These are phyloP conservation scores for Pseudoperonospora humuli DNA, from an alignment of 352 stramenopile genomes.

Conservation along the genomic window DNA sequence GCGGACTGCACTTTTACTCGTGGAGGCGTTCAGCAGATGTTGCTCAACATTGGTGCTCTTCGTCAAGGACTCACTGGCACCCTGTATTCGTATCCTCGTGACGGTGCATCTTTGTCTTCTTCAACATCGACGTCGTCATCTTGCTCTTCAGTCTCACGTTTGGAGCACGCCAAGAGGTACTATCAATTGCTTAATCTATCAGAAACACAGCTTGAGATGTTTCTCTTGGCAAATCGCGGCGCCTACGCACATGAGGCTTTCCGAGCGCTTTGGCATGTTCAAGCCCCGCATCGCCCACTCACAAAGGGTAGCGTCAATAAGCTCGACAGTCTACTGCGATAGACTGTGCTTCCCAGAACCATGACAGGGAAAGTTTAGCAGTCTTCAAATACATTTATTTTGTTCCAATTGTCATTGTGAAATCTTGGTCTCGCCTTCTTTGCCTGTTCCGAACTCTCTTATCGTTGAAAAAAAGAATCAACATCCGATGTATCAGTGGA, in stretches of 20 bases:
- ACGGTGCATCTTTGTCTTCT: conserved; percentile 19
- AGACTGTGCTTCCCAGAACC: conserved; percentile 2
- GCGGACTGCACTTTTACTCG: conserved; percentile 49
- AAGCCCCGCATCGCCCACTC: conserved; percentile 65
- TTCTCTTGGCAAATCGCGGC: conserved; percentile 64
- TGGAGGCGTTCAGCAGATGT: conserved; percentile 71
- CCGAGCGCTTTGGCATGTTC: conserved; percentile 65
- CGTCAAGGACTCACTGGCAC: conserved; percentile 68
- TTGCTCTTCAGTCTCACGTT: conserved; percentile 34
- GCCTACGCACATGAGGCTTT: conserved; percentile 53
- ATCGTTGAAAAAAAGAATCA: conserved; percentile 41
- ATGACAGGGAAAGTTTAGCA: neutral
- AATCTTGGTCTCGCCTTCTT: neutral
- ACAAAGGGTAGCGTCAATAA: conserved; percentile 77
- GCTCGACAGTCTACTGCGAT: conserved; percentile 70
- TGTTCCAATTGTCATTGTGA: neutral
- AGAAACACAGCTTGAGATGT: conserved; percentile 73
- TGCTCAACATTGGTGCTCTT: conserved; percentile 65
- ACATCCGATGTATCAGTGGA: conserved; percentile 33
- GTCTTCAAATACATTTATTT: neutral
- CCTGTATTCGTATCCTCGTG: conserved; percentile 64
- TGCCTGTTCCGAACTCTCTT: neutral
- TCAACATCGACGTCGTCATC: conserved; percentile 14
- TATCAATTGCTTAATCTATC: conserved; percentile 65
- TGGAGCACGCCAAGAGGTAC: conserved; percentile 75